These are phyloP conservation scores for Wickerhamiella kurtzmanii DNA, from an alignment of 805 yeast genomes.

Conservation along the genomic window DNA sequence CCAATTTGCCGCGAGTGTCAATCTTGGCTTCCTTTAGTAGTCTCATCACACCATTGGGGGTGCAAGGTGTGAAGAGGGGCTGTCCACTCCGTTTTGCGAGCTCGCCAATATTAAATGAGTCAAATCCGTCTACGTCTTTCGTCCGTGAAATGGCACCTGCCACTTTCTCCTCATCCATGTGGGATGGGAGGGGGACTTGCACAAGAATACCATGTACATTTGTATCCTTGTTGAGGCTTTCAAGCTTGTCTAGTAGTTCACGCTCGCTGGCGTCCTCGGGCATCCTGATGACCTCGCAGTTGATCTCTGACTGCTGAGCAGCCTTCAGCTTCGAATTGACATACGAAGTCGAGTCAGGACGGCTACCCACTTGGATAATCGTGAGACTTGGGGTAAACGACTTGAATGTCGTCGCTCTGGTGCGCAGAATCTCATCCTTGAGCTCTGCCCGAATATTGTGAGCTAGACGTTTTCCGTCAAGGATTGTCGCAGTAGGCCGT, in stretches of 20 bases:
- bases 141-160: conserved; percentile 68
- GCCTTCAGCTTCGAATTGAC: conserved; percentile 86
- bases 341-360: conserved; percentile 88
- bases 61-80: conserved; percentile 82
- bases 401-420: conserved; percentile 31
- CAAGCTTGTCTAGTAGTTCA: conserved; percentile 42
- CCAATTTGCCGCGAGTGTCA: conserved; percentile 56
- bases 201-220: conserved; percentile 75
- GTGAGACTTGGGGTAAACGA: conserved; percentile 63
- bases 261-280: conserved; percentile 49
- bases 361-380: conserved; percentile 77
- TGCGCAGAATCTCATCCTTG: conserved; percentile 35
- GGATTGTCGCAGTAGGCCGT: conserved; percentile 17
- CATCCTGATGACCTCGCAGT: conserved; percentile 50
- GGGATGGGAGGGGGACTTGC: conserved; percentile 80
- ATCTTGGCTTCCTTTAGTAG: conserved; percentile 57
- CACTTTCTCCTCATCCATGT: conserved; percentile 61
- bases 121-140: conserved; percentile 95
- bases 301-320: conserved; percentile 67
- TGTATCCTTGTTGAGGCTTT: conserved; percentile 55
- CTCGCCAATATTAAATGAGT: conserved; percentile 79
- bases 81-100: conserved; percentile 73
- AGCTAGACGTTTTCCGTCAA: conserved; percentile 53
- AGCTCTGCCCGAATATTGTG: conserved; percentile 38
- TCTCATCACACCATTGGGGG: conserved; percentile 86